phyloP scores from a whole-genome alignment of 306 rosid genomes.

The Canavalia ensiformis region DNA sequence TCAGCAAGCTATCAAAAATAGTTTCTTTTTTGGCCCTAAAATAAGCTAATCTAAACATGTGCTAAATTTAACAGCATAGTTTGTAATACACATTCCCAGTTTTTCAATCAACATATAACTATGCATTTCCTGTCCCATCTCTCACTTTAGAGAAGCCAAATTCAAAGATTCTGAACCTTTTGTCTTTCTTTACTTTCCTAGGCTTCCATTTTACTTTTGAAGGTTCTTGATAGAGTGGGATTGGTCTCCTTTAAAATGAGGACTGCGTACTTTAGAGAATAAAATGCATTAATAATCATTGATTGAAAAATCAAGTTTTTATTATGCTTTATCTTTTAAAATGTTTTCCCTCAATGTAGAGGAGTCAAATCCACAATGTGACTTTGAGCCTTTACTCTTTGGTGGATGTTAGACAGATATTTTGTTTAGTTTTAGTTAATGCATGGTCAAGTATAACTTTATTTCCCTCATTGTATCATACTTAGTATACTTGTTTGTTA shows the following conservation, averaged over 20 bases:
- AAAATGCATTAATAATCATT: too few species aligned
- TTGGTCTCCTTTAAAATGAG: too few species aligned
- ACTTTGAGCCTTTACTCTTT: not conserved
- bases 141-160: not conserved
- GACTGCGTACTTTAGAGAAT: too few species aligned
- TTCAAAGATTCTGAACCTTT: not conserved
- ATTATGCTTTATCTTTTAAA: too few species aligned
- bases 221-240: conserved; percentile 15
- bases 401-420: conserved; percentile 4
- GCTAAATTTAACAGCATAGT: not conserved
- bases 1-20: too few species aligned
- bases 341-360: too few species aligned
- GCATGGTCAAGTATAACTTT: not conserved
- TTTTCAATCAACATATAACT: not conserved
- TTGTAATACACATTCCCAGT: not conserved
- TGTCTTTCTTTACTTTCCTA: too few species aligned
- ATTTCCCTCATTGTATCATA: not conserved
- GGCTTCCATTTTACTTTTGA: conserved; percentile 10
- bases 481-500: not conserved
- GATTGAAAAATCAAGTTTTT: too few species aligned
- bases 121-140: not conserved
- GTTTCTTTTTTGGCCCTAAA: too few species aligned
- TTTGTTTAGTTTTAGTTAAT: not conserved
- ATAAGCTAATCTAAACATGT: not conserved
- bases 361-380: too few species aligned